Conservation (phyloP, 2,329 filamentous ascomycete genomes). For the Aspergillus nomiae region DNA sequence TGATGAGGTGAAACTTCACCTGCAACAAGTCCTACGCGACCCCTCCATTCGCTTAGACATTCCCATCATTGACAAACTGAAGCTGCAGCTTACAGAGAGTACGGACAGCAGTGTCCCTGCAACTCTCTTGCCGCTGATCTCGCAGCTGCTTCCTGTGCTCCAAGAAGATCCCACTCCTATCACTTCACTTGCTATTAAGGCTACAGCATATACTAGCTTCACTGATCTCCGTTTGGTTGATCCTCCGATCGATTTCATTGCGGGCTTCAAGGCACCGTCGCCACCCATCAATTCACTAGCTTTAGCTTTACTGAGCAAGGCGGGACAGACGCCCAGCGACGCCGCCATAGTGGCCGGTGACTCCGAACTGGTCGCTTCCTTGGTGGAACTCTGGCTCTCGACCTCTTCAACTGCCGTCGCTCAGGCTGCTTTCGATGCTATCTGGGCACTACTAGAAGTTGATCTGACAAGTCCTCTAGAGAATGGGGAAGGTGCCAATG, state of each 20-base stretch:
- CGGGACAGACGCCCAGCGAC: conserved; percentile 53
- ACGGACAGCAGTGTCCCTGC: conserved; percentile 41
- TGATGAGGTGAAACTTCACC: conserved; percentile 42
- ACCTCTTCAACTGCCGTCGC: conserved; percentile 58
- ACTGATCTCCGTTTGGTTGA: conserved; percentile 51
- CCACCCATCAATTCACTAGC: conserved; percentile 59
- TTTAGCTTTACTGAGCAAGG: conserved; percentile 59
- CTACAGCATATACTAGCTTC: conserved; percentile 53
- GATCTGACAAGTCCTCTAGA: conserved; percentile 44
- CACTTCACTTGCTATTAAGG: conserved; percentile 54
- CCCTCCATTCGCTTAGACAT: conserved; percentile 50
- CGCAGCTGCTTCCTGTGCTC: conserved; percentile 53
- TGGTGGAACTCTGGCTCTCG: conserved; percentile 62
- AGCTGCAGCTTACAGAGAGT: conserved; percentile 44
- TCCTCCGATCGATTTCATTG: conserved; percentile 55
- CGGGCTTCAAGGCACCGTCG: conserved; percentile 54
- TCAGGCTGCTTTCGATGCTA: conserved; percentile 54
- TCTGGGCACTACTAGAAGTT: conserved; percentile 56
- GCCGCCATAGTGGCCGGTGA: conserved; percentile 61
- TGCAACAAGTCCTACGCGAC: conserved; percentile 47
- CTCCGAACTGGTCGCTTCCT: conserved; percentile 54
- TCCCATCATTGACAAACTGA: conserved; percentile 53
- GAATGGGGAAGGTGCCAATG: conserved; percentile 24
- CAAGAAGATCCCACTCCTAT: conserved; percentile 61
- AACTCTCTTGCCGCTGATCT: conserved; percentile 49